Evolutionary conservation across 2,329 filamentous ascomycete species (phyloP), one percentile per base, ranked within the genome.

Genomic region (Apiospora marii): DNA sequence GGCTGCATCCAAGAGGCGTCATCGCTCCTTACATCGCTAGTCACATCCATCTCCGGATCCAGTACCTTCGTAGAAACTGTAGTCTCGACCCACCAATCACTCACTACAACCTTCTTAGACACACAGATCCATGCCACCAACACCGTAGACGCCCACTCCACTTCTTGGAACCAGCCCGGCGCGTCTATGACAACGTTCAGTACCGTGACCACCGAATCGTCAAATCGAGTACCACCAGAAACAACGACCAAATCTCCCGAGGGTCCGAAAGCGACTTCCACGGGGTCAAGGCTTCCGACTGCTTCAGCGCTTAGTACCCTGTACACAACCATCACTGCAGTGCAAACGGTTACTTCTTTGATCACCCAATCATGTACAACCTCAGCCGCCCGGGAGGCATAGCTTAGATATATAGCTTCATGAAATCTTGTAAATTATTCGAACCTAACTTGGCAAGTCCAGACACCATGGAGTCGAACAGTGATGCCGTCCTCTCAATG

Each of bases 331-430:
- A 41, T 41, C 8, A 61, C 19, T 61, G 30, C 19, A 37, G 53
- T 61, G 30, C 53, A 61, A 16, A 61, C 53, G 16, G 53, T 61
- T 37, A 61, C 53, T 61, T 61, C 53, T 61, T 61, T 61, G 30
- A 5, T 61, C 30, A 61, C 30, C 53, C 19, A 61, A 61, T 61
- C 30, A 61, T 61, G 19, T 61, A 61, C 19, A 61, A 5, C 30
- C 19, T 37, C 30, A 37, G 53, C 53, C 53, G 30, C 53, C 53
- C 53, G 30, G 53, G 30, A 37, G 53, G 53, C 30, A 61, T 41
- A 61, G 53, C 16, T 12, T 61, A 61, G 53, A 61, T 41, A 61
- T 61, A 61, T 61, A 61, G 30, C 30, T 61, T 61, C 14, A 37
- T 37, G 19, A 61, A 61, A 61, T 61, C 53, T 41, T 61, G 19